phyloP scores from a whole-genome alignment of 257 asterid genomes.

The Scutellaria baicalensis region DNA sequence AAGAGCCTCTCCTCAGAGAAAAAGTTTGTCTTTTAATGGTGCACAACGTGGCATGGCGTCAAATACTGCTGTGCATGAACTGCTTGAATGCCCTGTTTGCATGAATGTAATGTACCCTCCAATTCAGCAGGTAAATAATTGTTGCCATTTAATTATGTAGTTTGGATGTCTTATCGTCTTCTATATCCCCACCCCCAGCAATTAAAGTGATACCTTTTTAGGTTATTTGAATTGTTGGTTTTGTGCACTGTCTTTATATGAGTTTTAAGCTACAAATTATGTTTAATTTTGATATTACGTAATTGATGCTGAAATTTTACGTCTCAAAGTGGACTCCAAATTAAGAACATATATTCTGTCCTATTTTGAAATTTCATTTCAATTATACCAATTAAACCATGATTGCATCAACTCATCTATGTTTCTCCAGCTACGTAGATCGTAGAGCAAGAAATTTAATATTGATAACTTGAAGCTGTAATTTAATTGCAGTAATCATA shows the following conservation, averaged over 20 bases:
- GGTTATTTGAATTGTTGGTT: neutral
- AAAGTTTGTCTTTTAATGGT: slow-evolving; percentile 27
- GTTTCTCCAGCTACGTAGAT: neutral
- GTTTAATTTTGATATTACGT: neutral
- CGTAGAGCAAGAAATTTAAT: neutral
- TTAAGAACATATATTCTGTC: neutral
- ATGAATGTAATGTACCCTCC: slow-evolving; percentile 71
- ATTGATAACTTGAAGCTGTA: neutral
- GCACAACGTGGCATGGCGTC: slow-evolving; percentile 37
- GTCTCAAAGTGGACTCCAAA: neutral
- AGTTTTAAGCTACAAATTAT: neutral
- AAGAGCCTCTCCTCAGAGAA: slow-evolving; percentile 40
- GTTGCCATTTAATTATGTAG: neutral
- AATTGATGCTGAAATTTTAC: neutral
- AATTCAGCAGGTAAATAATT: slow-evolving; percentile 63
- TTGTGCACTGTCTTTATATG: neutral
- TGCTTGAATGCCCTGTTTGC: slow-evolving; percentile 74
- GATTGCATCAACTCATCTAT: neutral
- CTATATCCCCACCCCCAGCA: neutral
- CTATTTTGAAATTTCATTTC: neutral
- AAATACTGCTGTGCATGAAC: slow-evolving; percentile 64
- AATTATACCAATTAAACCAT: neutral
- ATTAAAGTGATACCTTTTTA: neutral
- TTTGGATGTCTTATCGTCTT: neutral
- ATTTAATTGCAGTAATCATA: neutral